phyloP scores from a whole-genome alignment of 306 rosid species.

The Luffa aegyptiaca region DNA sequence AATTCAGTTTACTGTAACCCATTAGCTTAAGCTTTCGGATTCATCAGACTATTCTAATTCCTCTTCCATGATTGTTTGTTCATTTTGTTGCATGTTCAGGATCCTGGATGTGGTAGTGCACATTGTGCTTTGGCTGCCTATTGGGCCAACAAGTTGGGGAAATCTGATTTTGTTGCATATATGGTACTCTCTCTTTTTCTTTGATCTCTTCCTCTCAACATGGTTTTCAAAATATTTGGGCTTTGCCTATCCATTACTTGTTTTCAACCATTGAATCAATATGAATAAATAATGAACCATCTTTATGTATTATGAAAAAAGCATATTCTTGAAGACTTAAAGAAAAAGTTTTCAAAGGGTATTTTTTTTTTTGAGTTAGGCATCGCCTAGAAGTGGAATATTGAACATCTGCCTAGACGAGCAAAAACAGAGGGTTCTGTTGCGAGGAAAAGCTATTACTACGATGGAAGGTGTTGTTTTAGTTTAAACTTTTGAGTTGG shows the following conservation, averaged over 20 bases:
- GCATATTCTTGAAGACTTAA: too few species aligned
- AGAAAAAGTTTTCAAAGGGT: too few species aligned
- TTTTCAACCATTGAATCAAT: not conserved
- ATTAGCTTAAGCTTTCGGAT: too few species aligned
- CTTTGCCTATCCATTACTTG: not conserved
- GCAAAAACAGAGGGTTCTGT: conserved; percentile 45
- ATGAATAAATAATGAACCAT: not conserved
- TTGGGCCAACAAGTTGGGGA: conserved; percentile 64
- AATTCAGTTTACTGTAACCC: too few species aligned
- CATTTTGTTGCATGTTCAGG: conserved; percentile 24
- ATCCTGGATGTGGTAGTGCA: conserved; percentile 59
- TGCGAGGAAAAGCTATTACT: conserved; percentile 62
- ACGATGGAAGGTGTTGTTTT: conserved; percentile 60
- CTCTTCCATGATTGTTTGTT: too few species aligned
- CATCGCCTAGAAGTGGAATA: conserved; percentile 69
- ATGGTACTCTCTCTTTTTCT: conserved; percentile 27
- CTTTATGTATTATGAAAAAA: not conserved
- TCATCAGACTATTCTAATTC: too few species aligned
- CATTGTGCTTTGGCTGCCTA: conserved; percentile 58
- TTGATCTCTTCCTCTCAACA: not conserved
- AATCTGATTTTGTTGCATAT: conserved; percentile 52
- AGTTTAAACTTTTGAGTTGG: not conserved
- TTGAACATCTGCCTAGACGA: conserved; percentile 46
- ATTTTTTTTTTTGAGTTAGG: conserved; percentile 28
- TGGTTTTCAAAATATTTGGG: not conserved